Percentiles rank a stretch among this genome's conserved stretches.
Conservation (phyloP, 192 early-diverging fungal species). For the Gorgonomyces haynaldii region DNA sequence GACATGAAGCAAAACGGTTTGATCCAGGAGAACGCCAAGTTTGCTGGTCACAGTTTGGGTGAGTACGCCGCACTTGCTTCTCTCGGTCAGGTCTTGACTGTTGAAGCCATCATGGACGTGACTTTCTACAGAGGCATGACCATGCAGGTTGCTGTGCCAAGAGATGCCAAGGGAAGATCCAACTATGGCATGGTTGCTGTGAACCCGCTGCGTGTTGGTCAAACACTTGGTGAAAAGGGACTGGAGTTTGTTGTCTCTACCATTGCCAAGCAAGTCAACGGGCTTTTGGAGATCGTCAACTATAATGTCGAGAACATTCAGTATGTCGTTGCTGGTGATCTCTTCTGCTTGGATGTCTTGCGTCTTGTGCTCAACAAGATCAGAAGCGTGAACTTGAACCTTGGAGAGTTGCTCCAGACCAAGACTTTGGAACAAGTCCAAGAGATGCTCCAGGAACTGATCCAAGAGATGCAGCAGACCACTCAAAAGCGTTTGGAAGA, state of each 20-base stretch:
- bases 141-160: slow-evolving; percentile 88
- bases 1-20: slow-evolving; percentile 83
- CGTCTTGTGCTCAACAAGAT: slow-evolving; percentile 77
- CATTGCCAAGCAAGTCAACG: slow-evolving; percentile 64
- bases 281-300: slow-evolving; percentile 89
- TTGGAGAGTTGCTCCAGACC: slow-evolving; percentile 69
- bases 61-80: slow-evolving; percentile 87
- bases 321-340: slow-evolving; percentile 85
- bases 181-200: slow-evolving; percentile 92
- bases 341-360: slow-evolving; percentile 68
- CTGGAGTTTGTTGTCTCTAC: slow-evolving; percentile 71
- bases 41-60: slow-evolving; percentile 89
- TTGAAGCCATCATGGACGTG: slow-evolving; percentile 78
- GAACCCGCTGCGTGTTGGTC: slow-evolving; percentile 80
- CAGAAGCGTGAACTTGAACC: slow-evolving; percentile 75
- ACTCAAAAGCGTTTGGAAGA: slow-evolving; percentile 44
- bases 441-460: slow-evolving; percentile 65
- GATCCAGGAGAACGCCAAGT: slow-evolving; percentile 69
- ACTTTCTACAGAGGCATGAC: slow-evolving; percentile 96
- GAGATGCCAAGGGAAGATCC: slow-evolving; percentile 67
- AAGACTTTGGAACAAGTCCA: slow-evolving; percentile 78
- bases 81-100: slow-evolving; percentile 73
- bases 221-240: slow-evolving; percentile 73
- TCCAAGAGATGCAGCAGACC: slow-evolving; percentile 55
- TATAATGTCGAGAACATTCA: slow-evolving; percentile 97